A percentile compares a stretch with the other conserved stretches of the same genome.
Evolutionary conservation across 768 basidiomycete genomes (phyloP).

Genomic region (Suillus spraguei): DNA sequence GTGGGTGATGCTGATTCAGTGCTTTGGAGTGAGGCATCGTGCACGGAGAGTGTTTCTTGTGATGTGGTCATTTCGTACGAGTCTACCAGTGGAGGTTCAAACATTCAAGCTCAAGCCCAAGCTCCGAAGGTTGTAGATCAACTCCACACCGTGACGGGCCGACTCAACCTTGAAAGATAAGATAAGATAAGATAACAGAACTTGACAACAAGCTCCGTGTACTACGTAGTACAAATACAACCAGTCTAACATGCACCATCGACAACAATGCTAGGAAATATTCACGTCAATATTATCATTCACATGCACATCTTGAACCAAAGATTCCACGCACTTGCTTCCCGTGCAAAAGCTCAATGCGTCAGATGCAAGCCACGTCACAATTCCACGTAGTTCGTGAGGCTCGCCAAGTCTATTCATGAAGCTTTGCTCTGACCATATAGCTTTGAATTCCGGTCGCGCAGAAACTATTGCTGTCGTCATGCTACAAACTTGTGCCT

Average conservation of each 20-base stretch:
- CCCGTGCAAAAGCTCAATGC: constrained; percentile 73
- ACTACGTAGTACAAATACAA: too few relatives aligned
- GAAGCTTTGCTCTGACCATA: constrained; percentile 66
- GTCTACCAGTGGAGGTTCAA: not conserved
- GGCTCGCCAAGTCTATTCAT: constrained; percentile 64
- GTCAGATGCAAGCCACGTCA: constrained; percentile 66
- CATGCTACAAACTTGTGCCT: constrained; percentile 44
- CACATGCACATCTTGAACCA: not conserved
- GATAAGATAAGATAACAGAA: constrained; percentile 7
- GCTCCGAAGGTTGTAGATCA: too few relatives aligned
- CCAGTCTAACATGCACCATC: too few relatives aligned
- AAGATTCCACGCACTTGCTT: constrained; percentile 61
- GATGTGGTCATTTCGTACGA: constrained; percentile 5
- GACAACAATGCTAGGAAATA: constrained; percentile 10
- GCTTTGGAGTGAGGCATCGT: not conserved
- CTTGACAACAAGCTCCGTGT: too few relatives aligned
- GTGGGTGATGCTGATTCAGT: constrained; percentile 33
- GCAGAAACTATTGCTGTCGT: constrained; percentile 62
- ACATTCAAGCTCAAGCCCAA: not conserved
- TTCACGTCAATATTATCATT: not conserved
- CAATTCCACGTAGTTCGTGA: constrained; percentile 66
- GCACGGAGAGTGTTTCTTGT: not conserved
- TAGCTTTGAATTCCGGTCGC: constrained; percentile 56
- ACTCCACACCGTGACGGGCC: too few relatives aligned
- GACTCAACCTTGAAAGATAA: too few relatives aligned